Evolutionary conservation across 306 rosid genomes (phyloP).

Genomic region (Luffa aegyptiaca): DNA sequence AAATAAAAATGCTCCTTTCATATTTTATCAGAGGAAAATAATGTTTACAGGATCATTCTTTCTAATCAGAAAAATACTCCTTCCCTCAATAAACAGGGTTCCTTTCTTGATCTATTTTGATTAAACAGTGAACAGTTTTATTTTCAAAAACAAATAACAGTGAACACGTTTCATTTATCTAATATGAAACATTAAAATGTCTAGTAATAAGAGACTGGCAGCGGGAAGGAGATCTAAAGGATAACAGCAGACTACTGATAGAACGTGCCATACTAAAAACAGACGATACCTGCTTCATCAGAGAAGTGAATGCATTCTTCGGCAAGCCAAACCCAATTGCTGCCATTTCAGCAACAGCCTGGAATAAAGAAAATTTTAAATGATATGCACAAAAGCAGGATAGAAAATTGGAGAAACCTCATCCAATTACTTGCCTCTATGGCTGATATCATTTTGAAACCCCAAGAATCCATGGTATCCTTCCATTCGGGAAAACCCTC

Average conservation of each 20-base stretch:
- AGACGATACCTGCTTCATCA: constrained; percentile 68
- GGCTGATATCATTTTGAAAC: constrained; percentile 82
- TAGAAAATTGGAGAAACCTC: neutral
- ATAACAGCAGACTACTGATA: neutral
- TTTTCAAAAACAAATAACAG: no score
- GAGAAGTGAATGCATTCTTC: constrained; percentile 82
- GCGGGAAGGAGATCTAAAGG: neutral
- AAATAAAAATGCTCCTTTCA: neutral
- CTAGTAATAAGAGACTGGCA: neutral
- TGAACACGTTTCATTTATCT: neutral
- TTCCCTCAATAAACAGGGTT: neutral
- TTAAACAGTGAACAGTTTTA: neutral
- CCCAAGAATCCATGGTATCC: constrained; percentile 93
- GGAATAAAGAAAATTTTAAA: neutral
- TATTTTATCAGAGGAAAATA: neutral
- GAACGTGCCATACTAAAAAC: neutral
- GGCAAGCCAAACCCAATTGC: constrained; percentile 91
- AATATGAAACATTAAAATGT: neutral
- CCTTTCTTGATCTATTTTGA: neutral
- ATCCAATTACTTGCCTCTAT: constrained; percentile 37
- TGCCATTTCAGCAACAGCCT: constrained; percentile 98
- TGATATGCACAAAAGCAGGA: neutral
- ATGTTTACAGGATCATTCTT: neutral
- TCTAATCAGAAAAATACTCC: neutral
- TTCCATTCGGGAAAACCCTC: constrained; percentile 87